Conservation (phyloP, 805 yeast genomes). For the Barnettozyma wickerhamii region DNA sequence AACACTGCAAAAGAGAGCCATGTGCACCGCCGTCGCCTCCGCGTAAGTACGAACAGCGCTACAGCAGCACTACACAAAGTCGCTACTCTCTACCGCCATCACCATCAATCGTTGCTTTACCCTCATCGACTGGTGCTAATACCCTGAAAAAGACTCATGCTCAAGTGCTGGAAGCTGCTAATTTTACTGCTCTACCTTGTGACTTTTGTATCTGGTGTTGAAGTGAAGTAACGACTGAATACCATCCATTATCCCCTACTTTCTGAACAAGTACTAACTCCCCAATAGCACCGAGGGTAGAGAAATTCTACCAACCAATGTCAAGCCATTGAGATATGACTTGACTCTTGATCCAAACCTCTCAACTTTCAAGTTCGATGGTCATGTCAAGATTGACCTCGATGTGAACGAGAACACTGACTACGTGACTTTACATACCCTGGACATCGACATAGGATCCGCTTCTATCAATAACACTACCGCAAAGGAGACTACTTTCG, state of each 20-base stretch:
- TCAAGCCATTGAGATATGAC: constrained; percentile 72
- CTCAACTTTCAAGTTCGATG: constrained; percentile 53
- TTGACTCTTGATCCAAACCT: constrained; percentile 61
- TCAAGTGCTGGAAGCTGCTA: no score
- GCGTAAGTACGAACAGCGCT: no score
- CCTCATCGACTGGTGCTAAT: no score
- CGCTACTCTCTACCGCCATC: no score
- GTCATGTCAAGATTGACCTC: constrained; percentile 50
- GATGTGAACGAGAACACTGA: constrained; percentile 44
- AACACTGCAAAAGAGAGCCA: no score
- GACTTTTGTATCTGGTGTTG: no score
- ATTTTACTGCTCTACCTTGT: no score
- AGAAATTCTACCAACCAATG: constrained; percentile 54
- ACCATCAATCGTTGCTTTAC: no score
- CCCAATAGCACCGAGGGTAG: constrained; percentile 27
- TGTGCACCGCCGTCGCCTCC: no score
- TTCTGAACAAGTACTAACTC: constrained; percentile 4
- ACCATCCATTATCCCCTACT: not conserved
- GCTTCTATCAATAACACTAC: constrained; percentile 37
- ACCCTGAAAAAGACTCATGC: no score
- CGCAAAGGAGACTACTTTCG: constrained; percentile 35
- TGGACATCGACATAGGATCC: constrained; percentile 58
- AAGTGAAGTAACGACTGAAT: not conserved
- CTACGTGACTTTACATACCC: constrained; percentile 50
- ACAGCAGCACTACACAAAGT: no score